These are phyloP conservation scores for Earliella scabrosa DNA, from an alignment of 1,284 basidiomycete species.

Conservation along the genomic window DNA sequence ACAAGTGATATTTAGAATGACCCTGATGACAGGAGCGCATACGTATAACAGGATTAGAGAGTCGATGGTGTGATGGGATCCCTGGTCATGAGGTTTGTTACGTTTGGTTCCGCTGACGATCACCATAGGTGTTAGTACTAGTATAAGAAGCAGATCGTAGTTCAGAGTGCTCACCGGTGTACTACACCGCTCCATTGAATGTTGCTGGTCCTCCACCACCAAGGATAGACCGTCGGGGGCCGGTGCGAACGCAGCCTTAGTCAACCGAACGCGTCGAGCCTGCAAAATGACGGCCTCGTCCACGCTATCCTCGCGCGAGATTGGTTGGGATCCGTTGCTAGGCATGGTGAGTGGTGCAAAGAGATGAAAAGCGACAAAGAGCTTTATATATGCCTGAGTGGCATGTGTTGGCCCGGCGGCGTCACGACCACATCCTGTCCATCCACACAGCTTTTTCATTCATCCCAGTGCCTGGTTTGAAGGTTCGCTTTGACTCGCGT, in stretches of 20 bases:
- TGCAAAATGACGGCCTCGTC: conserved; percentile 4
- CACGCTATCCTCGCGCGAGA: conserved; percentile 9
- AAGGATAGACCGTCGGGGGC: background rate
- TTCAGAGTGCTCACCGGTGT: too few species aligned
- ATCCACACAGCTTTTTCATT: background rate
- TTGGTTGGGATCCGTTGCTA: background rate
- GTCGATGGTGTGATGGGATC: too few species aligned
- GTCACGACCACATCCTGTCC: background rate
- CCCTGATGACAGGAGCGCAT: too few species aligned
- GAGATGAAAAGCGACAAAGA: background rate
- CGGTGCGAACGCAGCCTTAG: background rate
- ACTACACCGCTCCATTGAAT: too few species aligned
- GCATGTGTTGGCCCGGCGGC: background rate
- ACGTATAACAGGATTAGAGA: too few species aligned
- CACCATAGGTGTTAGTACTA: too few species aligned
- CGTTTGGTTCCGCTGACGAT: too few species aligned
- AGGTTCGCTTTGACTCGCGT: background rate
- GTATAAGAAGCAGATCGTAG: too few species aligned
- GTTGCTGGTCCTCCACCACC: too few species aligned
- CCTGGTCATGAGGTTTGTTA: too few species aligned
- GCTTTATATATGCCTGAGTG: background rate
- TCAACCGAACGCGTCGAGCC: conserved; percentile 1
- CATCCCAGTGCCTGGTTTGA: too few species aligned
- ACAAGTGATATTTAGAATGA: too few species aligned
- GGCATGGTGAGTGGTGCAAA: background rate